Conservation (phyloP, 2,329 filamentous ascomycete genomes). For the Alternaria sp. region DNA sequence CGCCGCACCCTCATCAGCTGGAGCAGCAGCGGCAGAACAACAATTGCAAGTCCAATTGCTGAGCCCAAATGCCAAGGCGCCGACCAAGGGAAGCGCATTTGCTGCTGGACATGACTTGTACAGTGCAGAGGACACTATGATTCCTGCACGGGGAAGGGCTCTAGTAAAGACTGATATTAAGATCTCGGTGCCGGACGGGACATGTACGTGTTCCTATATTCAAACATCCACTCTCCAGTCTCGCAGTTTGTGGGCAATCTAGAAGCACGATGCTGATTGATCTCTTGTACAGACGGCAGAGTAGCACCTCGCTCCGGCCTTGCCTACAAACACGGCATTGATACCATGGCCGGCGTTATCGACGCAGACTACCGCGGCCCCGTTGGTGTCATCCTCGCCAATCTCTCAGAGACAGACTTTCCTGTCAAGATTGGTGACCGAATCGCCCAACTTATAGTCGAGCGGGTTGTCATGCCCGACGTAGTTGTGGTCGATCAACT, state of each 20-base stretch:
- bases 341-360: constrained; percentile 95
- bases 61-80: constrained; percentile 77
- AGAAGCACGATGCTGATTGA: background rate
- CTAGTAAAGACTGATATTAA: constrained; percentile 91
- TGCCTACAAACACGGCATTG: constrained; percentile 93
- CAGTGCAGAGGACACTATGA: constrained; percentile 73
- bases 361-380: constrained; percentile 96
- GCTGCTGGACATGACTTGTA: constrained; percentile 97
- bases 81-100: constrained; percentile 87
- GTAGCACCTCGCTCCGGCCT: constrained; percentile 91
- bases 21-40: constrained; percentile 44
- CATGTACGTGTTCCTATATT: constrained; percentile 69
- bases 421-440: constrained; percentile 85
- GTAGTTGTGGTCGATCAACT: constrained; percentile 89
- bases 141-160: constrained; percentile 84
- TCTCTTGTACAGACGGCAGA: constrained; percentile 72
- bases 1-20: constrained; percentile 31
- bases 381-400: constrained; percentile 95
- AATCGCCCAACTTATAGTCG: constrained; percentile 90
- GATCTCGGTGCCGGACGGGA: constrained; percentile 89
- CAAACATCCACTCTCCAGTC: background rate
- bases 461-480: constrained; percentile 93
- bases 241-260: background rate
- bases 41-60: constrained; percentile 92
- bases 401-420: constrained; percentile 86